phyloP scores from a whole-genome alignment of 75 land plant genomes.

The Ceratopteris richardii region DNA sequence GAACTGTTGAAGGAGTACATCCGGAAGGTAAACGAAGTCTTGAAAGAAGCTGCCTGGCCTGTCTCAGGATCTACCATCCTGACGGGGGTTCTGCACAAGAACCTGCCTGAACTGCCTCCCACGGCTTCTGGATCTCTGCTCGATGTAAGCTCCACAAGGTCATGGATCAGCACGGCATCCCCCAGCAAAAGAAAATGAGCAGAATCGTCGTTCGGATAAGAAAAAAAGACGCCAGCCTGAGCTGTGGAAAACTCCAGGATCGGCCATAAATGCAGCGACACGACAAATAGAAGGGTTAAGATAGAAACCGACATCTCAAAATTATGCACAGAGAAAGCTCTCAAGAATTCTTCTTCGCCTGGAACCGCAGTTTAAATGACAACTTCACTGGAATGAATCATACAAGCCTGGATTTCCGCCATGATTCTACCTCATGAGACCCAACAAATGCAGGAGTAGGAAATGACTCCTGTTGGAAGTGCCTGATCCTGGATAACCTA shows the following conservation, averaged over 20 bases:
- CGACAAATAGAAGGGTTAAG: too few relatives aligned
- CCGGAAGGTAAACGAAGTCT: constrained; percentile 75
- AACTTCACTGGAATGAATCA: too few relatives aligned
- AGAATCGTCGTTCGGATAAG: not conserved
- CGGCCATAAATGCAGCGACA: too few relatives aligned
- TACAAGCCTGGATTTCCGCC: too few relatives aligned
- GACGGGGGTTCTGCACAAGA: constrained; percentile 52
- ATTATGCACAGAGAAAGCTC: too few relatives aligned
- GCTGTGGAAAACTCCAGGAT: not conserved
- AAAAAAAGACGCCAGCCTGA: not conserved
- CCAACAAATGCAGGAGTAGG: too few relatives aligned
- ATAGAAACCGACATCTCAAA: too few relatives aligned
- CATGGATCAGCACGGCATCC: constrained; percentile 7
- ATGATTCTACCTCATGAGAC: too few relatives aligned
- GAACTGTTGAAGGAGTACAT: constrained; percentile 54
- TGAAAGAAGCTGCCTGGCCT: constrained; percentile 46
- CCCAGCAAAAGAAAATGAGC: not conserved
- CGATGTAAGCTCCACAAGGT: not conserved
- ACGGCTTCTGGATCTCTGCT: constrained; percentile 13
- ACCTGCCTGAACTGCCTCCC: constrained; percentile 71
- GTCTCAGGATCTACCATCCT: constrained; percentile 44
- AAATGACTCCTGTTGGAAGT: too few relatives aligned
- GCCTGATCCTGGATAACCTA: too few relatives aligned
- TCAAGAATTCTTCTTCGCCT: too few relatives aligned
- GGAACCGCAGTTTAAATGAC: too few relatives aligned